Conservation (phyloP, 2,329 filamentous ascomycete genomes). For the Colletotrichum sp. region DNA sequence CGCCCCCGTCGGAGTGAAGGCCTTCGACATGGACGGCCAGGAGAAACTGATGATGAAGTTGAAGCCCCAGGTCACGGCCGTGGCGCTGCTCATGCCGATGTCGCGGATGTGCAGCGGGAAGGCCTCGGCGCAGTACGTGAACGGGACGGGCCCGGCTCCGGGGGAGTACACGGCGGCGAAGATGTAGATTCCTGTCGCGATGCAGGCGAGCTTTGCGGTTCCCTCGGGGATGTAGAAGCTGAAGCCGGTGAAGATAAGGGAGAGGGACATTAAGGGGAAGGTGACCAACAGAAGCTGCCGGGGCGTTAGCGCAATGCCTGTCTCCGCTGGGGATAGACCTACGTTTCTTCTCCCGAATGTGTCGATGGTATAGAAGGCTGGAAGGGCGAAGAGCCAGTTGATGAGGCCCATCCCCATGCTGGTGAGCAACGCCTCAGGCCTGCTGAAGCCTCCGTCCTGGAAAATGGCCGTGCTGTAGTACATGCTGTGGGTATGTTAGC, state of each 20-base stretch:
- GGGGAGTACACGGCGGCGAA: slow-evolving; percentile 49
- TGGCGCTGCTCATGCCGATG: slow-evolving; percentile 53
- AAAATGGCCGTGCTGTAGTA: slow-evolving; percentile 57
- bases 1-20: slow-evolving; percentile 35
- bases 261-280: slow-evolving; percentile 62
- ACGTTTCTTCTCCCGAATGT: slow-evolving; percentile 61
- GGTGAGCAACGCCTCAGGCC: slow-evolving; percentile 50
- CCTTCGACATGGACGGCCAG: slow-evolving; percentile 28
- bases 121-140: slow-evolving; percentile 64
- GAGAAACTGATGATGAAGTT: slow-evolving; percentile 41
- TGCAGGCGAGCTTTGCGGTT: slow-evolving; percentile 31
- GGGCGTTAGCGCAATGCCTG: not conserved
- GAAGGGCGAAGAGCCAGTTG: slow-evolving; percentile 63
- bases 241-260: slow-evolving; percentile 56
- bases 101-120: slow-evolving; percentile 61
- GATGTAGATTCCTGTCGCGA: slow-evolving; percentile 41
- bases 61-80: slow-evolving; percentile 44
- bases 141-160: slow-evolving; percentile 61
- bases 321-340: not conserved
- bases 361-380: slow-evolving; percentile 63
- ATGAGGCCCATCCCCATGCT: slow-evolving; percentile 62
- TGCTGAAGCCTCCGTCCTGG: slow-evolving; percentile 41
- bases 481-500: slow-evolving; percentile 37
- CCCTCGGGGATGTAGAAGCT: slow-evolving; percentile 45
- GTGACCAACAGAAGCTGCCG: slow-evolving; percentile 51